These are phyloP conservation scores for Neoboletus subvelutipes DNA, from an alignment of 768 basidiomycete species.

Conservation along the genomic window DNA sequence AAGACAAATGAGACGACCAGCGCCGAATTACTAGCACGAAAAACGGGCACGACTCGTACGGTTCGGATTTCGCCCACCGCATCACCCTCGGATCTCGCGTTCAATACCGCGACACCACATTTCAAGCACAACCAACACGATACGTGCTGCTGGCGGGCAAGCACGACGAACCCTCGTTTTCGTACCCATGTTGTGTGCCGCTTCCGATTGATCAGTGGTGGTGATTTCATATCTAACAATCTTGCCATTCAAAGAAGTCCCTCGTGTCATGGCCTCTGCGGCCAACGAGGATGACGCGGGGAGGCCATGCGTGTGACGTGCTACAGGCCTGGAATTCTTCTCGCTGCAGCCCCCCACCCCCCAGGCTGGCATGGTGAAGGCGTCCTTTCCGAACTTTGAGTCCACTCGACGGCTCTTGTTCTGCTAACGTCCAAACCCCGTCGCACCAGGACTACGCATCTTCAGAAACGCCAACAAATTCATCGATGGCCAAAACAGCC, in stretches of 20 bases:
- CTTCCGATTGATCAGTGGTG: not conserved
- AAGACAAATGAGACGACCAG: no score
- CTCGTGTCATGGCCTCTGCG: not conserved
- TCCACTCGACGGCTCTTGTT: not conserved
- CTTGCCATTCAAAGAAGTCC: not conserved
- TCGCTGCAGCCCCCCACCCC: not conserved
- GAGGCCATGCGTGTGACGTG: not conserved
- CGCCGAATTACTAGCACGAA: no score
- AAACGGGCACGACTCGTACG: no score
- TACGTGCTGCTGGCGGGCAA: not conserved
- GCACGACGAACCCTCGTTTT: not conserved
- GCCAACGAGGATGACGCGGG: constrained; percentile 11
- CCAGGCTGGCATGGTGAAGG: not conserved
- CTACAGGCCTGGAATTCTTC: not conserved
- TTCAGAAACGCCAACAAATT: not conserved
- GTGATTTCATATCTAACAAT: not conserved
- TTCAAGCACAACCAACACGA: not conserved
- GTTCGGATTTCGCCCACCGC: no score
- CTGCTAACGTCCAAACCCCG: not conserved
- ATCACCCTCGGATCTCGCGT: no score
- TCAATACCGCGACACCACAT: not conserved
- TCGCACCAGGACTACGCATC: not conserved
- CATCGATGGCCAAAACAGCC: constrained; percentile 10
- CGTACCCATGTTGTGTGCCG: no score
- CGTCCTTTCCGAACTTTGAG: not conserved